Evolutionary conservation across 495 filamentous ascomycete species (phyloP), one percentile per base, ranked within the genome.

Genomic region (Xylaria nigripes): DNA sequence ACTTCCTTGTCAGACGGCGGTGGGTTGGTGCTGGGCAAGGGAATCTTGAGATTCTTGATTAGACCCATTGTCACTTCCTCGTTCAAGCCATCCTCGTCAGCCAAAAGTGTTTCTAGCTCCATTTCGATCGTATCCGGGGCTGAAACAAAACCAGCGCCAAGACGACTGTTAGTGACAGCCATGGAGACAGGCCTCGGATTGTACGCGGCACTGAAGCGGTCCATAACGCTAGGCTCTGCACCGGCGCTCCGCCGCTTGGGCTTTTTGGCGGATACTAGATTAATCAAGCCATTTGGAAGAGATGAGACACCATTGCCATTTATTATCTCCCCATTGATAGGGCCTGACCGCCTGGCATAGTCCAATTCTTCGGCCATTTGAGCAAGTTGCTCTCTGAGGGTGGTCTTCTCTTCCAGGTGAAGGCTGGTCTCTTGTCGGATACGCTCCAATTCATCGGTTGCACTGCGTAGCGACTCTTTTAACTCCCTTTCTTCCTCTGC

Each of bases 1-100:
- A 99, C 92, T 68, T 99, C 93, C 76, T 99, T 99, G 72, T 97
- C 94, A 23, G 87, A 90, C 8, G 92, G 90, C 22, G 89, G 84
- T 7, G 93, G 92, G 50, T 79, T 89, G 10, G 85, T 84, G 55
- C 83, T 83, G 6, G 92, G 90, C 6, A 85, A 78, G 13, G 93
- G 93, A 54, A 97, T 96, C 76, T 94, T 96, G 25, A 99, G 80
- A 62, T 96, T 96, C 65, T 85, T 83, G 64, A 99, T 97, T 53
- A 99, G 77, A 42, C 94, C 93, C 77, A 96, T 82, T 0, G 92
- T 87, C 30, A 97, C 90, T 70, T 99, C 93, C 57, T 97, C 90
- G 64, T 96, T 96, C 54, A 99, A 73, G 45, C 83, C 87, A 55
- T 97, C 92, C 60, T 99, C 93, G 59, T 96, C 93, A 43, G 93